phyloP scores from a whole-genome alignment of 768 basidiomycete genomes.

The Calocybe indica region DNA sequence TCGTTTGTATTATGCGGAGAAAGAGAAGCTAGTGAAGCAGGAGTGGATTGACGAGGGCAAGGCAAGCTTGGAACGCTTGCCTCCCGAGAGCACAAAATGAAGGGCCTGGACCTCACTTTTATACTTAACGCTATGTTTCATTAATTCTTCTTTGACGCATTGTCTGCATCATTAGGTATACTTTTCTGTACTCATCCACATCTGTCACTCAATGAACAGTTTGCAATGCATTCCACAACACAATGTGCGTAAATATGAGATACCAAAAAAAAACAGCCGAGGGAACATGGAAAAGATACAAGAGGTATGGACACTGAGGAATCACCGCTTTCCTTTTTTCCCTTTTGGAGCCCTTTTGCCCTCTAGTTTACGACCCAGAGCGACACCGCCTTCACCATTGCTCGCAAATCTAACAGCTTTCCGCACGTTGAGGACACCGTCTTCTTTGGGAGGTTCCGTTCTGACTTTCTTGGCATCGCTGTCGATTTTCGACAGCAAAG shows the following conservation, averaged over 20 bases:
- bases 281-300: not conserved
- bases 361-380: conserved; percentile 42
- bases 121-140: too few relatives aligned
- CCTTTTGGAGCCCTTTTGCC: conserved; percentile 21
- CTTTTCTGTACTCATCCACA: too few relatives aligned
- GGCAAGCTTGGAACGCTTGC: conserved; percentile 46
- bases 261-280: not conserved
- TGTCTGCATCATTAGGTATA: too few relatives aligned
- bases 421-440: conserved; percentile 71
- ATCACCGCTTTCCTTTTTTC: conserved; percentile 22
- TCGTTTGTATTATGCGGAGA: conserved; percentile 66
- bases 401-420: conserved; percentile 82
- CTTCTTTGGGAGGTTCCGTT: conserved; percentile 36
- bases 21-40: conserved; percentile 75
- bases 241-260: too few relatives aligned
- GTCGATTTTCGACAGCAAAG: conserved; percentile 74
- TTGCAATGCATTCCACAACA: too few relatives aligned
- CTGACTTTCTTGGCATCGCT: conserved; percentile 63
- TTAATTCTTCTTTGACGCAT: too few relatives aligned
- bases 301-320: not conserved
- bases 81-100: conserved; percentile 34
- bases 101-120: too few relatives aligned
- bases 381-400: conserved; percentile 58
- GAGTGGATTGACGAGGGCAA: conserved; percentile 82
- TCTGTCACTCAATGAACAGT: too few relatives aligned